These are phyloP conservation scores for Wickerhamomyces canadensis DNA, from an alignment of 805 yeast species.

Conservation along the genomic window DNA sequence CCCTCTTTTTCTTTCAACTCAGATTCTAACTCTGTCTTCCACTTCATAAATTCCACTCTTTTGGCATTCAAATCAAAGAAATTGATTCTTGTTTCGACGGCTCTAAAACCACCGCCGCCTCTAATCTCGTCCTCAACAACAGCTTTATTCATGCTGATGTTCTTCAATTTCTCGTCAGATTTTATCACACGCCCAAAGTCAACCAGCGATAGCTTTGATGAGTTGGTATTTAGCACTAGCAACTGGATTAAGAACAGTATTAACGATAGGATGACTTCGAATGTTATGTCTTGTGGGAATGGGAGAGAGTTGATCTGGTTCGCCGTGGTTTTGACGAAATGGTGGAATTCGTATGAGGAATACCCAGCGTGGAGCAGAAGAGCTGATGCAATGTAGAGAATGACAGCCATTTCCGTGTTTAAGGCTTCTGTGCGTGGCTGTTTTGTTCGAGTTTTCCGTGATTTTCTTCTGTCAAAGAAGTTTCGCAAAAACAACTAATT, in stretches of 20 bases:
- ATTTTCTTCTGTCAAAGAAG: no score
- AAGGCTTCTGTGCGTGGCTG: no score
- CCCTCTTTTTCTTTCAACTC: no score
- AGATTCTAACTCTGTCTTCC: no score
- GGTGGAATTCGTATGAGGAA: conserved; percentile 1
- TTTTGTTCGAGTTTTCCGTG: no score
- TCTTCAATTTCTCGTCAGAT: background rate
- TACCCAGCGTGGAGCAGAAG: background rate
- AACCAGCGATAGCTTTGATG: background rate
- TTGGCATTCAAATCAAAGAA: background rate
- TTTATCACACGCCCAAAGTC: background rate
- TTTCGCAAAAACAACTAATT: no score
- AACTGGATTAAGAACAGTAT: background rate
- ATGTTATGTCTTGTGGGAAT: background rate
- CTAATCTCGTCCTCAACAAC: background rate
- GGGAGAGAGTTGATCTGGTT: background rate
- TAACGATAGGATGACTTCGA: background rate
- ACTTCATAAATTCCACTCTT: background rate
- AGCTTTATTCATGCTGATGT: background rate
- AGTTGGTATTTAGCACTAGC: background rate
- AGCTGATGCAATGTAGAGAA: background rate
- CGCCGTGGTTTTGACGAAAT: background rate
- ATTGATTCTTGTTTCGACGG: background rate
- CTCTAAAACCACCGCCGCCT: background rate
- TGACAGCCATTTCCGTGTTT: background rate